Conservation (phyloP, 169 alveolate genomes). For the Pseudocohnilembus persalinus region DNA sequence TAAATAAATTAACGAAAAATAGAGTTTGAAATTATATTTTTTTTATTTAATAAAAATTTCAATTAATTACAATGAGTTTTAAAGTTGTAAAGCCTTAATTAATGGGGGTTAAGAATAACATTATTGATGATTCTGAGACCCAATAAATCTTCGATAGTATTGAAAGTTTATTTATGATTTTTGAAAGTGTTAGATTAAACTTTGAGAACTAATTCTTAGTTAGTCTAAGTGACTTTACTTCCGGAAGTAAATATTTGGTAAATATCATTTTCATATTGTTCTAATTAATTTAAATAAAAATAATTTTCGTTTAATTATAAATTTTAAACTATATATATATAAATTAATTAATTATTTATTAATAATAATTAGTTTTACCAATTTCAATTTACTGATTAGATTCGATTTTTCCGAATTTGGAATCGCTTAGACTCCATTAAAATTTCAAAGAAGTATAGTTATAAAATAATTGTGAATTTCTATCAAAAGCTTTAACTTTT, state of each 20-base stretch:
- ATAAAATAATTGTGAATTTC: background rate
- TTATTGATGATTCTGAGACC: background rate
- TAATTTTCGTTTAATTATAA: background rate
- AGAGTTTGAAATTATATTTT: too few relatives aligned
- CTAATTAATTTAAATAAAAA: too few relatives aligned
- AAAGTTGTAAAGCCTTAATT: background rate
- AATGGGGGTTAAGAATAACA: background rate
- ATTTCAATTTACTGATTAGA: background rate
- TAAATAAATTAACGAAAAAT: too few relatives aligned
- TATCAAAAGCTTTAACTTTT: background rate
- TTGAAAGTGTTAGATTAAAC: background rate
- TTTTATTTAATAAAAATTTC: too few relatives aligned
- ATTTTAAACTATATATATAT: too few relatives aligned
- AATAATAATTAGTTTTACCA: background rate
- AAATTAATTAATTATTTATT: too few relatives aligned
- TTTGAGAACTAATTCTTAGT: background rate
- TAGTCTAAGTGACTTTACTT: background rate
- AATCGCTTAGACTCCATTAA: background rate
- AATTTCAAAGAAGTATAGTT: background rate
- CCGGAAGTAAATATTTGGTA: background rate
- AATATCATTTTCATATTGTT: background rate
- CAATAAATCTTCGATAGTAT: background rate
- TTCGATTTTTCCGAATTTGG: background rate
- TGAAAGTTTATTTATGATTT: background rate
- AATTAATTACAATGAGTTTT: background rate